Base-by-base conservation (phyloP, 192 early-diverging fungal genomes). In the Phycomyces blakesleeanus region DNA sequence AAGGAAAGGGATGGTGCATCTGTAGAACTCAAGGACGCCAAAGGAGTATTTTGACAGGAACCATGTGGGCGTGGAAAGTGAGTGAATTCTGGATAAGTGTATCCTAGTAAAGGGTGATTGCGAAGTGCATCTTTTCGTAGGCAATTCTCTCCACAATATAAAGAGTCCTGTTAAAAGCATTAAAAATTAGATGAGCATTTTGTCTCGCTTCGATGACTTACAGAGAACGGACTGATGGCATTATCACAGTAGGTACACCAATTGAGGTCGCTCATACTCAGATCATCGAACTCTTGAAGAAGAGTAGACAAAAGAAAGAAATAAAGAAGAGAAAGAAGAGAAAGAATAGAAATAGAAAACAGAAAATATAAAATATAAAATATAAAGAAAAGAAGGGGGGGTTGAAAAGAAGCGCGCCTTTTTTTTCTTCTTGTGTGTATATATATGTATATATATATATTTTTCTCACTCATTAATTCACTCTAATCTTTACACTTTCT, bases 191-290 rank as follows among this genome's bases (percentile, higher is more conserved):
- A 42, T 51, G 20, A 27, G 22, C 21, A 40, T n/a, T n/a, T n/a
- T n/a, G n/a, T n/a, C n/a, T n/a, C n/a, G n/a, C n/a, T n/a, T n/a
- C n/a, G n/a, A n/a, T n/a, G n/a, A n/a, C 34, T 66, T 73, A 73
- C 71, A 42, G 61, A 67, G 44, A 59, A 67, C 18, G 64, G 64
- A 34, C 44, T 26, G 50, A 73, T 66, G 25, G 71, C 71, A 38
- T 56, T 73, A 38, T 73, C 71, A 37, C 71, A 73, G 4, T 39
- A 52, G 34, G 61, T 60, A 59, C 71, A 73, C 71, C 71, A 73
- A 38, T 73, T 66, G 6, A 67, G 26, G 55, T 73, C 65, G 24
- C 60, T 55, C 71, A 73, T 73, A 10, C 22, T 50, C 16, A 50
- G 21, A 50, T 50, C 49, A 50, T 20, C n/a, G 49, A 50, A 50